Evolutionary conservation across 2,329 filamentous ascomycete genomes (phyloP).

Genomic region (Aureobasidium uvarum): DNA sequence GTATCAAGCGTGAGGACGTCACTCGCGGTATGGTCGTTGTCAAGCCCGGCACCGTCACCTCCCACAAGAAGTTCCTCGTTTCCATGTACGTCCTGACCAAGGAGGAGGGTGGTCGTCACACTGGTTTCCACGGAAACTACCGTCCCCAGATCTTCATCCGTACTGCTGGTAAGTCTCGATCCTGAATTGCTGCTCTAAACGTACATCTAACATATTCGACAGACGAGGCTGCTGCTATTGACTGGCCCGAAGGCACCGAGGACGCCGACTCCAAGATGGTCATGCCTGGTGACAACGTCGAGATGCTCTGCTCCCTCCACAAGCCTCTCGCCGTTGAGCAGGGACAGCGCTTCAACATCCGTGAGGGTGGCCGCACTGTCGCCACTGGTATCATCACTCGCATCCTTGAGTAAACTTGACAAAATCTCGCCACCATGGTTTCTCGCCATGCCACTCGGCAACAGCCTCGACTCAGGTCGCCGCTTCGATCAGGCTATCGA

Average conservation of each 20-base stretch:
- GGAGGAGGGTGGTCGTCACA: constrained; percentile 97
- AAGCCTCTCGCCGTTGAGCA: constrained; percentile 83
- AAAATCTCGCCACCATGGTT: constrained; percentile 5
- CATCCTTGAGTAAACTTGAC: constrained; percentile 38
- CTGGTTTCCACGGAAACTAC: constrained; percentile 94
- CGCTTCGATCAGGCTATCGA: constrained; percentile 23
- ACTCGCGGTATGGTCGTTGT: constrained; percentile 91
- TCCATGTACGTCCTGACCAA: constrained; percentile 97
- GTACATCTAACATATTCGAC: constrained; percentile 7
- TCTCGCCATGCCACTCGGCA: constrained; percentile 5
- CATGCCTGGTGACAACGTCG: constrained; percentile 98
- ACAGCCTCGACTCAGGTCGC: constrained; percentile 10
- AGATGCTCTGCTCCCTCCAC: constrained; percentile 88
- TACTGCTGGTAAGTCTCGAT: constrained; percentile 72
- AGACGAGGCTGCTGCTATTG: constrained; percentile 70
- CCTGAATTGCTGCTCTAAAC: neutral
- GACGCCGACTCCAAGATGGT: constrained; percentile 74
- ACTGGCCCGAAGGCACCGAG: constrained; percentile 80
- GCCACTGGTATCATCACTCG: constrained; percentile 44
- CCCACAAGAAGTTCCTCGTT: constrained; percentile 86
- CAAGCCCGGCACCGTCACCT: constrained; percentile 77
- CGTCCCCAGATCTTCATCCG: constrained; percentile 94
- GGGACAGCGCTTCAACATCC: constrained; percentile 96
- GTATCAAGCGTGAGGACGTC: constrained; percentile 93
- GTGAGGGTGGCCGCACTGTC: constrained; percentile 77